Percentiles rank a stretch among this genome's conserved stretches.
Conservation (phyloP, 2,329 filamentous ascomycete genomes). For the Penicillium freii region DNA sequence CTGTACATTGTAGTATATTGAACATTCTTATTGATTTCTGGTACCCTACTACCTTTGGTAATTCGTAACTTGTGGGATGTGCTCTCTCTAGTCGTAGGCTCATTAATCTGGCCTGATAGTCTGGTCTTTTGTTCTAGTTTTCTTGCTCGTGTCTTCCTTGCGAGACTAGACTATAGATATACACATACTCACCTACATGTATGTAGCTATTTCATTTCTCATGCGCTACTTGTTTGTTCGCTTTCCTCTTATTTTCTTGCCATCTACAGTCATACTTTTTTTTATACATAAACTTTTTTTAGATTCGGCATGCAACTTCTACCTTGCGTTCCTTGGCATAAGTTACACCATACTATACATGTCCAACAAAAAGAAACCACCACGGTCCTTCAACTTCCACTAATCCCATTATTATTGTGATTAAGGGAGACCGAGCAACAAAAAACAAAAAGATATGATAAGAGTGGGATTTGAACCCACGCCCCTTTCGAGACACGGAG, state of each 20-base stretch:
- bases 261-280: neutral
- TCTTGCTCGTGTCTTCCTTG: neutral
- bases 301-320: neutral
- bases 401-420: neutral
- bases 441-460: constrained; percentile 8
- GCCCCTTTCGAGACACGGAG: constrained; percentile 15
- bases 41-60: too few relatives aligned
- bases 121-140: neutral
- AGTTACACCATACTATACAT: neutral
- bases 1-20: constrained; percentile 15
- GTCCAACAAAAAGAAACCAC: neutral
- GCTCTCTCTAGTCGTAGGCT: neutral
- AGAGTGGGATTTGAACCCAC: constrained; percentile 16
- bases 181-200: neutral
- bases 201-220: neutral
- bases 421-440: neutral
- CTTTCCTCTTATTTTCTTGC: neutral
- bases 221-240: neutral
- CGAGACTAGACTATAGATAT: neutral
- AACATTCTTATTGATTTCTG: neutral
- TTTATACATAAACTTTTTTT: too few relatives aligned
- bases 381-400: neutral
- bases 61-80: too few relatives aligned
- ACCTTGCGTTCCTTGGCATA: neutral
- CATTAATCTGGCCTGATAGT: neutral